Percentiles rank a stretch among this genome's conserved stretches.
These are phyloP conservation scores for Phytophthora ohioensis DNA, from an alignment of 352 stramenopile genomes.

Conservation along the genomic window DNA sequence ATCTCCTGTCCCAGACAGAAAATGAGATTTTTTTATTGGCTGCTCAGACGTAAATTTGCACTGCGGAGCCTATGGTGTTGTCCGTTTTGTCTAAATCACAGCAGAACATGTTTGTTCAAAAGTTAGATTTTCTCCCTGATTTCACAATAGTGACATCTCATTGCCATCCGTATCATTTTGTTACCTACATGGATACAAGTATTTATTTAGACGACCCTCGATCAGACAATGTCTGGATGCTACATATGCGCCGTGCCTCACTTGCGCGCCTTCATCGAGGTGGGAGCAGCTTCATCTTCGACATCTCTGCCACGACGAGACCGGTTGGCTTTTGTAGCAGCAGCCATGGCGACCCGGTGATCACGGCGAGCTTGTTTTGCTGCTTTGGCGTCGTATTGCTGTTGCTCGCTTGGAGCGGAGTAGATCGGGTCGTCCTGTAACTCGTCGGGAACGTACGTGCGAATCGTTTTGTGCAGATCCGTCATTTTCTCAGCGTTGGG, in stretches of 20 bases:
- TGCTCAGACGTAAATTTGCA: not conserved
- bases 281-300: too few relatives aligned
- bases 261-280: not conserved
- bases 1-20: not conserved
- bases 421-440: not conserved
- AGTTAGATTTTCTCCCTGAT: too few relatives aligned
- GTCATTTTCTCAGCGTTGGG: too few relatives aligned
- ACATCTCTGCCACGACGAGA: too few relatives aligned
- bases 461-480: too few relatives aligned
- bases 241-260: not conserved
- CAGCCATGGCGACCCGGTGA: slow-evolving; percentile 1
- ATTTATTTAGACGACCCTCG: not conserved
- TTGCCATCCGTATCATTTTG: not conserved
- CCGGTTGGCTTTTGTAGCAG: not conserved
- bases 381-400: not conserved
- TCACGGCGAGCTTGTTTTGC: not conserved
- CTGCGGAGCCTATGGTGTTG: too few relatives aligned
- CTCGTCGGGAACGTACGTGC: too few relatives aligned
- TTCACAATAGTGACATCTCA: not conserved
- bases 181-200: not conserved
- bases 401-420: not conserved
- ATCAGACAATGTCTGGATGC: not conserved
- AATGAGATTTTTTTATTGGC: not conserved
- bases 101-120: too few relatives aligned
- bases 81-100: too few relatives aligned